Percentiles rank a stretch among this genome's conserved stretches.
These are phyloP conservation scores for Aspergillus sojae DNA, from an alignment of 2,329 filamentous ascomycete genomes.

Conservation along the genomic window DNA sequence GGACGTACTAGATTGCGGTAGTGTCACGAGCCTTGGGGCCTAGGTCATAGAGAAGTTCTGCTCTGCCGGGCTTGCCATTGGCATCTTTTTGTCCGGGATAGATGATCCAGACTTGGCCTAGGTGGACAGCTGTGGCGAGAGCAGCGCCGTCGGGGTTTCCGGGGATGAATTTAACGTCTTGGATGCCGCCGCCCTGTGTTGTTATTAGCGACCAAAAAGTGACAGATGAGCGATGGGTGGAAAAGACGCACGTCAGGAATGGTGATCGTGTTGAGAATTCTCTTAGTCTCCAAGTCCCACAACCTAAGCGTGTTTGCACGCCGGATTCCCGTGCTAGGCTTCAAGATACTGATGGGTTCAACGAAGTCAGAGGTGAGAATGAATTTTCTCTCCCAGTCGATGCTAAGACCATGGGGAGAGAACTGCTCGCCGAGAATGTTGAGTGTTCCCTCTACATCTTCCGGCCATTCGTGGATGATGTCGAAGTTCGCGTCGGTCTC, in stretches of 20 bases:
- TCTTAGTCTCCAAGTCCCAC: conserved; percentile 54
- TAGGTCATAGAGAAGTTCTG: conserved; percentile 51
- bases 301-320: conserved; percentile 61
- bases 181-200: neutral
- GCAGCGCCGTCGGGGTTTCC: conserved; percentile 61
- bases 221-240: neutral
- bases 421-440: conserved; percentile 65
- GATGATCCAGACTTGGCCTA: conserved; percentile 66
- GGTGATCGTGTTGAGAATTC: neutral
- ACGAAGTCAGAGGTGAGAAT: conserved; percentile 67
- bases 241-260: neutral
- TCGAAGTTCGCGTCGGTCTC: conserved; percentile 63
- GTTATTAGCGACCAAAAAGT: neutral
- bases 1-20: neutral
- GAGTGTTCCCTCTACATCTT: conserved; percentile 56
- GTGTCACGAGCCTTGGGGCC: neutral
- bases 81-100: conserved; percentile 61
- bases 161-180: conserved; percentile 65
- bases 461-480: conserved; percentile 65
- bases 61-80: conserved; percentile 59
- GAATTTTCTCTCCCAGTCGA: conserved; percentile 61
- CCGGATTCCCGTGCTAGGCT: conserved; percentile 58
- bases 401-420: conserved; percentile 60
- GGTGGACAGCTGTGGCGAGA: conserved; percentile 61
- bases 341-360: conserved; percentile 62